Percentiles rank a stretch among this genome's conserved stretches.
Evolutionary conservation across 768 basidiomycete genomes (phyloP).

Genomic region (Terana coerulea): DNA sequence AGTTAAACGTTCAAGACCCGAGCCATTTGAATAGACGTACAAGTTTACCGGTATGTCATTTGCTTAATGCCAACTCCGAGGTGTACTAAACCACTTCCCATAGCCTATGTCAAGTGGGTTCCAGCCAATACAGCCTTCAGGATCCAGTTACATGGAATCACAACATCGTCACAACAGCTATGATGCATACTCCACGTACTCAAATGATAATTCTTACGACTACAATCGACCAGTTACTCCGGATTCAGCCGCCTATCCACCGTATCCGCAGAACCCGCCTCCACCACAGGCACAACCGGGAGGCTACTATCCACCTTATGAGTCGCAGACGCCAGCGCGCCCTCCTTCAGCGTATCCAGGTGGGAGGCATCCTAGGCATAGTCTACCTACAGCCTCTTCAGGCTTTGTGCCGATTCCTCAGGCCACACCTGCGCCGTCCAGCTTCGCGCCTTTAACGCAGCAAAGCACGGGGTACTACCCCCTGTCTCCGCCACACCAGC

Average conservation of each 20-base stretch:
- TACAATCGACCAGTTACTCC: constrained; percentile 14
- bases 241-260: background rate
- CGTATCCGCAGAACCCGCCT: constrained; percentile 19
- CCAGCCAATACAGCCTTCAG: background rate
- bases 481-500: constrained; percentile 7
- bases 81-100: background rate
- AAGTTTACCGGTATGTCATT: constrained; percentile 20
- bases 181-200: constrained; percentile 4
- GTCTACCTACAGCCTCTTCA: constrained; percentile 61
- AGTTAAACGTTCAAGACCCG: constrained; percentile 51
- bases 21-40: constrained; percentile 12
- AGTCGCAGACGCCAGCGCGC: constrained; percentile 36
- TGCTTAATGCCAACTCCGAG: background rate
- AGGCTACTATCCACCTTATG: constrained; percentile 45
- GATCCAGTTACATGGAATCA: constrained; percentile 28
- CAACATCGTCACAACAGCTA: background rate
- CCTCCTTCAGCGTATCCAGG: constrained; percentile 32
- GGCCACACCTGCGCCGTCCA: constrained; percentile 33
- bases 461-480: constrained; percentile 5
- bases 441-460: constrained; percentile 20
- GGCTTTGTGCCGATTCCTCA: constrained; percentile 63
- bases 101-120: constrained; percentile 1
- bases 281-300: constrained; percentile 30
- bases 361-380: constrained; percentile 54
- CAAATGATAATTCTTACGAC: background rate